Evolutionary conservation across 257 asterid species (phyloP).

Genomic region (Vinca minor): DNA sequence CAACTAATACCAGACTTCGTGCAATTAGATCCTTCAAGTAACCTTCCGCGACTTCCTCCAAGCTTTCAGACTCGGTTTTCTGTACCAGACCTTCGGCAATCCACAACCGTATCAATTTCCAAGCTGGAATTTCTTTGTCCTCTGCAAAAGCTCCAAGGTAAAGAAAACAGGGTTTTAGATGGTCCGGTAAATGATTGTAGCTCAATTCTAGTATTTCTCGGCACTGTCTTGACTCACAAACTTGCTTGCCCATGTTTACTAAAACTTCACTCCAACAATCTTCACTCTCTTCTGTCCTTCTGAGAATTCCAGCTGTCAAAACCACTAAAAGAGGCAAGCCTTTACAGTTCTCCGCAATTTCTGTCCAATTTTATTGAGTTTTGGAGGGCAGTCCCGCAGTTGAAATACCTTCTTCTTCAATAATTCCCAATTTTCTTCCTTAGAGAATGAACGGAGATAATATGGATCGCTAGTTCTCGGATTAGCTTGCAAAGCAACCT

Average conservation of each 20-base stretch:
- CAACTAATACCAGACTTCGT: constrained; percentile 14
- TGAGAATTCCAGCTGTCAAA: constrained; percentile 9
- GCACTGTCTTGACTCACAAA: background rate
- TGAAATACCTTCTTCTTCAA: background rate
- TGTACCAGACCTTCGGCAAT: constrained; percentile 19
- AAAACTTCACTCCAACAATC: constrained; percentile 3
- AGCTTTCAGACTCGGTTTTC: constrained; percentile 2
- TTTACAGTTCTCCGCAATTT: background rate
- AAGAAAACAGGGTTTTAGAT: constrained; percentile 18
- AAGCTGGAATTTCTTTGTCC: constrained; percentile 11
- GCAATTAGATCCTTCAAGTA: constrained; percentile 20
- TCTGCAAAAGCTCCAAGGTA: constrained; percentile 15
- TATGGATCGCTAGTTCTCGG: background rate
- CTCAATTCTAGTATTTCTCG: background rate
- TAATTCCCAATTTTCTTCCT: constrained; percentile 14
- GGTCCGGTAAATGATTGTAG: constrained; percentile 6
- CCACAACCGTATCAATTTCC: constrained; percentile 21
- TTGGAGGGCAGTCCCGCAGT: background rate
- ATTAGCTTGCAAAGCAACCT: constrained; percentile 7
- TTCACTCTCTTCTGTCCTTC: background rate
- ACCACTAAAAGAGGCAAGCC: constrained; percentile 12
- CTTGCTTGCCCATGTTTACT: constrained; percentile 5
- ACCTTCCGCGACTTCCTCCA: constrained; percentile 21
- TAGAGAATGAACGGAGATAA: background rate
- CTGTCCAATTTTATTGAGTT: background rate